Conservation (phyloP, 2,329 filamentous ascomycete genomes). For the Capronia coronata region DNA sequence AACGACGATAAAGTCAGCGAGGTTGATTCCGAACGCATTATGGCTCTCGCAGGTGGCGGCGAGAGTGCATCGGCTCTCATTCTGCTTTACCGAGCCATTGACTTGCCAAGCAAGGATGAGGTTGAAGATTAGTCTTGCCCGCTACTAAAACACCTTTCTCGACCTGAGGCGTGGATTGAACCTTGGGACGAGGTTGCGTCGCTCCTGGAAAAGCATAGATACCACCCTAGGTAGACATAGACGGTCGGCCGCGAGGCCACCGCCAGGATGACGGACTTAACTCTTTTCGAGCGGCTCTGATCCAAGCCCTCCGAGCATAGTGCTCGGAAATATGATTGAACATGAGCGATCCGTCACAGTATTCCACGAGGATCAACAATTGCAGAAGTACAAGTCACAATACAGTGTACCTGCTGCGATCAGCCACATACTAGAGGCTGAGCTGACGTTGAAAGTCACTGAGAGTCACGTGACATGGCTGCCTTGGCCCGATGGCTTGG, state of each 20-base stretch:
- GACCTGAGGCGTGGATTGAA: not conserved
- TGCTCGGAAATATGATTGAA: not conserved
- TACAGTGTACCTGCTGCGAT: too few relatives aligned
- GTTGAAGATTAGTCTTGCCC: conserved; percentile 21
- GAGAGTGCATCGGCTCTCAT: conserved; percentile 48
- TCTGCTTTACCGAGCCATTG: conserved; percentile 46
- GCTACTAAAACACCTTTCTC: not conserved
- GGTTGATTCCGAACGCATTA: conserved; percentile 85
- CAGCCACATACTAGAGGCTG: too few relatives aligned
- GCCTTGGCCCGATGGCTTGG: not conserved
- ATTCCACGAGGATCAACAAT: too few relatives aligned
- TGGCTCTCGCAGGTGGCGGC: conserved; percentile 76
- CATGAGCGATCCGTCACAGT: too few relatives aligned
- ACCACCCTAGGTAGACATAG: too few relatives aligned
- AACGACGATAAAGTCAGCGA: conserved; percentile 97
- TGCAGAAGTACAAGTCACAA: too few relatives aligned
- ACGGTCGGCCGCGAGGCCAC: not conserved
- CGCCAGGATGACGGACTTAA: too few relatives aligned
- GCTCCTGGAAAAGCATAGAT: not conserved
- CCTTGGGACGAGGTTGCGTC: too few relatives aligned
- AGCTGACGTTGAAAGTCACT: too few relatives aligned
- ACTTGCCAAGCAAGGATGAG: conserved; percentile 42
- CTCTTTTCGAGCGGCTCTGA: too few relatives aligned
- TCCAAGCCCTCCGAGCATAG: not conserved
- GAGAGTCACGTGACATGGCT: not conserved